Evolutionary conservation across 331 rosid species (phyloP).

Genomic region (Telfairia occidentalis): DNA sequence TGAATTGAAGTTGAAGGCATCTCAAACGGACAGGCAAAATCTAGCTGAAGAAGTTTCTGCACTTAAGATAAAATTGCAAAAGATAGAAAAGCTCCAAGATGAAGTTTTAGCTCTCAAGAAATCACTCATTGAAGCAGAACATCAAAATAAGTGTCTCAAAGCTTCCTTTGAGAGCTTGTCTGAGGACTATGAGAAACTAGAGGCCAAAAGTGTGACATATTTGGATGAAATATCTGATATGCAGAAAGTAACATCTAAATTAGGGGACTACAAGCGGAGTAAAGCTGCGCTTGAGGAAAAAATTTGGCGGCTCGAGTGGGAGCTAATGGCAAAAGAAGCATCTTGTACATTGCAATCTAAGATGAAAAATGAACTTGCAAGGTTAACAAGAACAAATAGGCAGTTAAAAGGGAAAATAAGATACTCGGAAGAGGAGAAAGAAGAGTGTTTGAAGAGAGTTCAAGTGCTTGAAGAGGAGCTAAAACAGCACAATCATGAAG

Average conservation of each 20-base stretch:
- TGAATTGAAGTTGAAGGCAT: conserved; percentile 22
- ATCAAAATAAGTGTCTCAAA: conserved; percentile 27
- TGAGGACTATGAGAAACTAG: conserved; percentile 26
- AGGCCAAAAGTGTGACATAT: conserved; percentile 25
- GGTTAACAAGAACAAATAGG: conserved; percentile 19
- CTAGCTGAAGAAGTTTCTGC: conserved; percentile 28
- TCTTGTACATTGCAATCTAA: conserved; percentile 20
- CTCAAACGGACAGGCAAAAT: conserved; percentile 28
- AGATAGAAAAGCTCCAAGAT: conserved; percentile 20
- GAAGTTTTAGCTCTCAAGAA: conserved; percentile 28
- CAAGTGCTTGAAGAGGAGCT: conserved; percentile 24
- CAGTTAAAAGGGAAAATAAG: conserved; percentile 20
- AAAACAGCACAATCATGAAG: conserved; percentile 12
- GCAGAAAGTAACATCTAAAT: conserved; percentile 23
- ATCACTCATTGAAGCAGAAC: conserved; percentile 25
- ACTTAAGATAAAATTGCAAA: conserved; percentile 26
- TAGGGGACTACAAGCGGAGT: conserved; percentile 25
- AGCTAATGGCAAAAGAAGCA: conserved; percentile 31
- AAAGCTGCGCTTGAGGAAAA: conserved; percentile 35
- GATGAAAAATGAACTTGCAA: conserved; percentile 28
- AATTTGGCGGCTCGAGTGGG: conserved; percentile 26
- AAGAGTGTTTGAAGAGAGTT: conserved; percentile 23
- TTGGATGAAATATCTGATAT: conserved; percentile 21
- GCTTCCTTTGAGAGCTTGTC: conserved; percentile 27
- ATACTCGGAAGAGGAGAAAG: conserved; percentile 26